Evolutionary conservation across 345 rosid genomes (phyloP).

Genomic region (Garcia nutans): DNA sequence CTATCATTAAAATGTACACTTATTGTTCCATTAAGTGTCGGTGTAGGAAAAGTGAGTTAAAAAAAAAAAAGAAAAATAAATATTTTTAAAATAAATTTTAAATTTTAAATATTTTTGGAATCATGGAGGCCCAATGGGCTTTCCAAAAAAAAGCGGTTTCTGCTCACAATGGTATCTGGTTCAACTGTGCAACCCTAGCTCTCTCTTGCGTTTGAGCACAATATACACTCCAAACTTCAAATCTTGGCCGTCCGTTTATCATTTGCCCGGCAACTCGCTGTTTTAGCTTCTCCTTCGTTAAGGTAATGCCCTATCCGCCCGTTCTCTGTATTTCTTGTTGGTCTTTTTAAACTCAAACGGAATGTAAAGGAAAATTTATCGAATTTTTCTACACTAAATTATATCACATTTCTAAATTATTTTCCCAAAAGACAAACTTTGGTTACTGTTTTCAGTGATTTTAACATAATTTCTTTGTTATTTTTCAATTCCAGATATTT

Average conservation of each 20-base stretch:
- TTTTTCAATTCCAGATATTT: conserved; percentile 1
- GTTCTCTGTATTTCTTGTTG: neutral
- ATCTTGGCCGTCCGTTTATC: neutral
- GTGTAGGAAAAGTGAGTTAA: too few relatives aligned
- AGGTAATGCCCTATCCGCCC: neutral
- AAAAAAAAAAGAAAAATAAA: too few relatives aligned
- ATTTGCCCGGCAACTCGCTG: too few relatives aligned
- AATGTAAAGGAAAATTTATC: neutral
- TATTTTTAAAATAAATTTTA: too few relatives aligned
- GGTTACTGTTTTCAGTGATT: neutral
- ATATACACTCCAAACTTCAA: neutral
- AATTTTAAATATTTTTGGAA: too few relatives aligned
- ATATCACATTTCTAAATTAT: too few relatives aligned
- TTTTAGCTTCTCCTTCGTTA: neutral
- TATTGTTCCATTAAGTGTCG: too few relatives aligned
- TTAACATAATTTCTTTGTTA: neutral
- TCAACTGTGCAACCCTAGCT: neutral
- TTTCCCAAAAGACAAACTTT: neutral
- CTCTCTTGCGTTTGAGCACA: neutral
- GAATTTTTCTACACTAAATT: too few relatives aligned
- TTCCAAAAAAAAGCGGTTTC: neutral
- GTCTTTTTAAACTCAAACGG: neutral
- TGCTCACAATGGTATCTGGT: neutral
- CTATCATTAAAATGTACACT: too few relatives aligned
- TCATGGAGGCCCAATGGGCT: neutral